Percentiles rank a stretch among this genome's conserved stretches.
phyloP scores from a whole-genome alignment of 306 rosid genomes.

The Amphicarpaea edgeworthii region DNA sequence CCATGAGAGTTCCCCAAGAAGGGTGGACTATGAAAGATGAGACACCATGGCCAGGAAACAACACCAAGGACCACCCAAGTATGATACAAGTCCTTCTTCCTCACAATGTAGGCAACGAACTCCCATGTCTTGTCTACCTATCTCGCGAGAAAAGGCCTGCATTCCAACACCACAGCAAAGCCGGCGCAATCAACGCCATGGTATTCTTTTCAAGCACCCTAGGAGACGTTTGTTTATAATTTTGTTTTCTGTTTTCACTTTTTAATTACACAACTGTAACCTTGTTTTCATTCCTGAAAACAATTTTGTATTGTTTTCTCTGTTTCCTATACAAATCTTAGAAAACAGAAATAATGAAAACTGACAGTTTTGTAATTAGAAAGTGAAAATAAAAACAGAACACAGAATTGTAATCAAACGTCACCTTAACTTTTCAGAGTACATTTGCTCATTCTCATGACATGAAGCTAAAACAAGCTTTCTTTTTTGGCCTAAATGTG shows the following conservation, averaged over 20 bases:
- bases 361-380: too few relatives aligned
- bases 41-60: constrained; percentile 99
- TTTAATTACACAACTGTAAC: too few relatives aligned
- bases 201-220: constrained; percentile 57
- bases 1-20: constrained; percentile 77
- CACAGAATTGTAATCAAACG: too few relatives aligned
- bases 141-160: constrained; percentile 99
- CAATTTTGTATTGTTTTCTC: too few relatives aligned
- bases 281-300: too few relatives aligned
- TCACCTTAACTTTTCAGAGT: constrained; percentile 38
- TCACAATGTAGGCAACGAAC: constrained; percentile 79
- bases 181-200: constrained; percentile 95
- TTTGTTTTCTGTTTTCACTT: too few relatives aligned
- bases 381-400: too few relatives aligned
- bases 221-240: too few relatives aligned
- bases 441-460: constrained; percentile 22
- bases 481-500: constrained; percentile 4
- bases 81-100: constrained; percentile 97
- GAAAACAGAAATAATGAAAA: too few relatives aligned
- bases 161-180: constrained; percentile 89
- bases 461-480: constrained; percentile 4
- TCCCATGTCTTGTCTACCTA: constrained; percentile 89
- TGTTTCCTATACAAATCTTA: too few relatives aligned
- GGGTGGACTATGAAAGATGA: constrained; percentile 99
- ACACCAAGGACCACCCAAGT: constrained; percentile 89